Evolutionary conservation across 2,329 filamentous ascomycete genomes (phyloP), one percentile per base, ranked within the genome.

Genomic region (Diatrype stigma): DNA sequence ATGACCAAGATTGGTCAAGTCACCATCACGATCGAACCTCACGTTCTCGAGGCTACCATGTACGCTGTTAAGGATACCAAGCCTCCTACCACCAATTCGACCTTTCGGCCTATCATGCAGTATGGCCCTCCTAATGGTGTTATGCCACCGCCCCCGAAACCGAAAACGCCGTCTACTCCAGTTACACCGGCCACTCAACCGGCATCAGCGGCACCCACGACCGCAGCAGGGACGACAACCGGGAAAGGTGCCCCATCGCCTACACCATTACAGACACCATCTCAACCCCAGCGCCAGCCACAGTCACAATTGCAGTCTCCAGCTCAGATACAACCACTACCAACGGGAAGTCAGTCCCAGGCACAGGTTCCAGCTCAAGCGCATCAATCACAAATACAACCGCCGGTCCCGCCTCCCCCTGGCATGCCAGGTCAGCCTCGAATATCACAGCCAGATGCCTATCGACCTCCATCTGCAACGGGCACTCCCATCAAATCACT

Each of bases 1-100:
- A 89, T 90, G 84, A 75, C 79, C 56, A 88, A 85, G 67, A 79
- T 90, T 21, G 89, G 90, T 59, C 81, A 80, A 58, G 84, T 89
- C 55, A 84, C 84, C 32, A 83, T 95, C 55, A 86, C 83, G 21
- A 83, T 92, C 53, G 89, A 92, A 67, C 90, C 90, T 42, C 88
- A 94, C 64, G 81, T 88, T 42, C 82, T 94, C 59, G 87, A 91
- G 58, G 88, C 87, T 16, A 86, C 81, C 45, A 81, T 91, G 74
- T 91, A 79, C 63, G 79, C 81, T 19, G 83, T 90, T 52, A 87
- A 88, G 62, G 85, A 87, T 48, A 75, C 79, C 7, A 82, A 81
- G 56, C 75, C 72, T 46, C 68, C 71, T 37, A 22, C 70, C 68
- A 53, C 70, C 63, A 51, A 58, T 63, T 53, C 55, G 21, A 58